phyloP scores from a whole-genome alignment of 2,329 filamentous ascomycete genomes.

The Iodosphaeria phyllophila region DNA sequence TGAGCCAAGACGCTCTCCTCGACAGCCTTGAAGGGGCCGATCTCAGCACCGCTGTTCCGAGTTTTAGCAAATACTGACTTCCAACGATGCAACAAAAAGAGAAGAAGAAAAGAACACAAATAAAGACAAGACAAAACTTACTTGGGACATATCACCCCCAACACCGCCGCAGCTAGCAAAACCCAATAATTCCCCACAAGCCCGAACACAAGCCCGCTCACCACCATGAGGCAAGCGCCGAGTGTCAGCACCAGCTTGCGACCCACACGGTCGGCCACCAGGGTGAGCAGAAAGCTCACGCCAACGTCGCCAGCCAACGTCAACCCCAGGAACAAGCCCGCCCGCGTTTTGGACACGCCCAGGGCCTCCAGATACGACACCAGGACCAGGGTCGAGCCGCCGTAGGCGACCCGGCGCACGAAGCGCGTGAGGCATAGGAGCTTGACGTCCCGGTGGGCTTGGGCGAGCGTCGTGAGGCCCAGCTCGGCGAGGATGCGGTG shows the following conservation, averaged over 20 bases:
- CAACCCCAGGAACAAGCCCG: slow-evolving; percentile 47
- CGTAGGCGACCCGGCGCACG: slow-evolving; percentile 44
- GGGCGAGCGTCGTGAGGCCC: slow-evolving; percentile 23
- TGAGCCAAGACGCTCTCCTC: slow-evolving; percentile 43
- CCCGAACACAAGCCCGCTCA: slow-evolving; percentile 36
- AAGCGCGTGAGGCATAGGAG: slow-evolving; percentile 39
- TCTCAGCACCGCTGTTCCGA: slow-evolving; percentile 36
- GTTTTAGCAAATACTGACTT: not conserved
- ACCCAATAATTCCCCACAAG: slow-evolving; percentile 34
- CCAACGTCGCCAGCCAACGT: slow-evolving; percentile 39
- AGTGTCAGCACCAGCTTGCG: slow-evolving; percentile 31
- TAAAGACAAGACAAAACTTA: slow-evolving; percentile 8
- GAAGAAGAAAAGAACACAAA: not conserved
- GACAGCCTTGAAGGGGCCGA: slow-evolving; percentile 42
- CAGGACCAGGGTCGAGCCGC: slow-evolving; percentile 35
- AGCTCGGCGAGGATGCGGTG: too few species aligned
- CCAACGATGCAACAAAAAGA: not conserved
- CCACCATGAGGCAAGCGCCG: slow-evolving; percentile 35
- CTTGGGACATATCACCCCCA: slow-evolving; percentile 43
- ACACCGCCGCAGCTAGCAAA: slow-evolving; percentile 33
- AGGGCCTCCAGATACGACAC: slow-evolving; percentile 34
- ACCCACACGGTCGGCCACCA: slow-evolving; percentile 38
- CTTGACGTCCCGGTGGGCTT: slow-evolving; percentile 29
- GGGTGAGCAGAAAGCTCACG: slow-evolving; percentile 38
- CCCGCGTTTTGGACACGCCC: slow-evolving; percentile 26